Base-by-base conservation (phyloP, 2,329 filamentous ascomycete genomes). In the Fusarium humuli region DNA sequence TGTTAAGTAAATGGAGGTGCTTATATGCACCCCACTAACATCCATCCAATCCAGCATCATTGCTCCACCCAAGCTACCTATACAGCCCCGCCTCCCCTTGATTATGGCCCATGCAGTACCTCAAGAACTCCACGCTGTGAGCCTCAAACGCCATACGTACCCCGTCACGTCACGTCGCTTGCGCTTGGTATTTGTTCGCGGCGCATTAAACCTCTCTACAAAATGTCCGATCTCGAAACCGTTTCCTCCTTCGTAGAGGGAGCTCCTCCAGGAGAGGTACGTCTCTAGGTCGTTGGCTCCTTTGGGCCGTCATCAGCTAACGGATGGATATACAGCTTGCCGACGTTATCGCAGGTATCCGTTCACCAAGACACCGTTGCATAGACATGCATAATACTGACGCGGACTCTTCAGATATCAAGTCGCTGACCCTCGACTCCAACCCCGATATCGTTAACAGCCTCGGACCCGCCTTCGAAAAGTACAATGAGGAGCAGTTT, bases 401-500 rank as follows among this genome's bases (percentile, higher is more conserved):
- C 70, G 34, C 44, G 32, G 61, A 49, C 50, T 20, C 55, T 60
- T 41, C 80, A 97, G 96, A 97, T 79, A 97, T 99, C 85, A 97
- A 97, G 81, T 86, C 90, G 53, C 86, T 99, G 45, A 94, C 94
- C 20, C 84, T 88, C 67, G 89, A 92, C 73, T 89, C 90, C 73
- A 89, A 90, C 44, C 88, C 90, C 40, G 83, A 86, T 58, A 84
- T 96, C 67, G 83, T 94, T 58, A 83, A 89, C 65, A 90, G 92
- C 70, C 91, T 98, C 56, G 88, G 86, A 9, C 92, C 94, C 1
- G 94, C 96, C 1, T 97, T 97, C 79, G 86, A 94, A 82, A 94
- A 92, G 81, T 98, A 99, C 87, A 98, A 98, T 76, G 95, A 99
- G 82, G 92, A 94, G 81, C 96, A 99, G 81, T 92, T 98, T 80